Percentiles rank a stretch among this genome's conserved stretches.
Evolutionary conservation across 805 yeast genomes (phyloP).

Genomic region (Spathaspora passalidarum): DNA sequence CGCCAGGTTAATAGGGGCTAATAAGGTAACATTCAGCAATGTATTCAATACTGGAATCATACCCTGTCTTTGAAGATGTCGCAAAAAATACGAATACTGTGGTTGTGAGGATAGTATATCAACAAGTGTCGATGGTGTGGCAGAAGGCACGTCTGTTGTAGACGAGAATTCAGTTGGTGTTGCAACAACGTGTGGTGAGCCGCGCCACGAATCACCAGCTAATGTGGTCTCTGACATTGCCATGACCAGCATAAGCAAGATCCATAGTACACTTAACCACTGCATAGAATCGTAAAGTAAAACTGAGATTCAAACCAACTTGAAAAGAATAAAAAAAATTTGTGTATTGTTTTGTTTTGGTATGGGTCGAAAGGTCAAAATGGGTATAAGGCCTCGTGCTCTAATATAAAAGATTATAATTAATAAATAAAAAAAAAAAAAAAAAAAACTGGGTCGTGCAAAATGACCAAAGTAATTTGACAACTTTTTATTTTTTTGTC

Average conservation of each 20-base stretch:
- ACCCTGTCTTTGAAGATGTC: constrained; percentile 59
- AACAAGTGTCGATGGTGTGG: constrained; percentile 48
- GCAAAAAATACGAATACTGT: constrained; percentile 62
- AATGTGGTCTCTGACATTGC: background rate
- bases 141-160: constrained; percentile 10
- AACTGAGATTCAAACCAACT: no score
- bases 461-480: no score
- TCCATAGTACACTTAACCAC: constrained; percentile 2
- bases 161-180: constrained; percentile 4
- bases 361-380: background rate
- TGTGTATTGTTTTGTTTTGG: background rate
- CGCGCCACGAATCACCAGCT: background rate
- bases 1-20: constrained; percentile 82
- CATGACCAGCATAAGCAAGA: constrained; percentile 7
- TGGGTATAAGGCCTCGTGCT: constrained; percentile 1
- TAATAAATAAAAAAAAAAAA: background rate
- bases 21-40: constrained; percentile 61
- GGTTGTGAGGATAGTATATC: constrained; percentile 68
- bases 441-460: background rate
- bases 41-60: constrained; percentile 60
- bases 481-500: no score
- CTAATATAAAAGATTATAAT: background rate
- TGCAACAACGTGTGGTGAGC: background rate
- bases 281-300: background rate
- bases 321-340: background rate